These are phyloP conservation scores for Colletotrichum sp. DNA, from an alignment of 2,329 filamentous ascomycete genomes.

Conservation along the genomic window DNA sequence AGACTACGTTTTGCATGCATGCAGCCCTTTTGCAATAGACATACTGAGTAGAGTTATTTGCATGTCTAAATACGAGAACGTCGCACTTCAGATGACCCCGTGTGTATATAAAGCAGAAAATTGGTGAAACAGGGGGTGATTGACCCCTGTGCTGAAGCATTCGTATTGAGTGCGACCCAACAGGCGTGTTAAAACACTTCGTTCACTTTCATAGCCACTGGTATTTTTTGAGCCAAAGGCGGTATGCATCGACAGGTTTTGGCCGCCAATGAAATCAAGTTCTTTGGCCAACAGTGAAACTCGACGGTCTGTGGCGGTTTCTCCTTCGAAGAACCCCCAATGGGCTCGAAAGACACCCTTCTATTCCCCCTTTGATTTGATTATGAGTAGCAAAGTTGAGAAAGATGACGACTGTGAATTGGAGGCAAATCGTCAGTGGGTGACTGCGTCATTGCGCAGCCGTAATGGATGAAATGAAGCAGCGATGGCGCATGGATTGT, in stretches of 20 bases:
- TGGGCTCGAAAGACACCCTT: neutral
- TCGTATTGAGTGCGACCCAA: neutral
- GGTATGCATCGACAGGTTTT: neutral
- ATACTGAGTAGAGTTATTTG: neutral
- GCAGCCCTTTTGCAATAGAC: neutral
- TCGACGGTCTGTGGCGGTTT: neutral
- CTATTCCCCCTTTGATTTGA: neutral
- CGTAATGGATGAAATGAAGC: neutral
- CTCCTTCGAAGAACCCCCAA: neutral
- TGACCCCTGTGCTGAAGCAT: neutral
- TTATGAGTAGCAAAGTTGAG: neutral
- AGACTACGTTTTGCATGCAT: neutral
- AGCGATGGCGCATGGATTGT: neutral
- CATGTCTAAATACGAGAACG: neutral
- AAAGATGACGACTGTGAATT: neutral
- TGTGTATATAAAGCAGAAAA: neutral
- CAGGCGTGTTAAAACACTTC: neutral
- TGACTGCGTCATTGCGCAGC: neutral
- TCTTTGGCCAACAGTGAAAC: neutral
- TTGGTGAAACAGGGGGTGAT: neutral
- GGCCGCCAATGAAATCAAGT: neutral
- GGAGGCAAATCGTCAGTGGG: neutral
- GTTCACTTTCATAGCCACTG: neutral
- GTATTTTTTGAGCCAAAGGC: neutral
- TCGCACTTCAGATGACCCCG: neutral